Base-by-base conservation (phyloP, 495 filamentous ascomycete genomes). In the Trichoderma reesei region DNA sequence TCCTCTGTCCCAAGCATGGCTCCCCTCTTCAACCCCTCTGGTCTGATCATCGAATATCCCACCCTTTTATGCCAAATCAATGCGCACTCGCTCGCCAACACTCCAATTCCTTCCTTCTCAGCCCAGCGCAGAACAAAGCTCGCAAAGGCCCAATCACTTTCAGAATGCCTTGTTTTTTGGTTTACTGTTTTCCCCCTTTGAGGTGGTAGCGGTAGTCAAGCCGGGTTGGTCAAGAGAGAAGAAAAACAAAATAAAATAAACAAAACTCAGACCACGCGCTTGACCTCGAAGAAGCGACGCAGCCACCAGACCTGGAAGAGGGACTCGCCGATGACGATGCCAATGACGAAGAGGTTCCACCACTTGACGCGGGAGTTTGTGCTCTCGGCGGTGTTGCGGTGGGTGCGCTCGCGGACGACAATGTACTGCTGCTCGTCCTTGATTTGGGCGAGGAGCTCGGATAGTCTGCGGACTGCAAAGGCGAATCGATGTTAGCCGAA, bases 271-370 rank as follows among this genome's bases (percentile, higher is more conserved):
- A 74, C 70, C 18, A 73, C 71, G 34, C 72, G 68, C 67, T 74
- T 74, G 42, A 96, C 93, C 89, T 98, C 94, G 73, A 98, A 98
- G 80, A 98, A 98, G 71, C 95, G 80, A 82, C 96, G 93, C 75
- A 98, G 73, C 90, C 94, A 98, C 94, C 95, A 98, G 66, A 98
- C 95, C 78, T 98, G 94, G 82, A 98, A 98, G 61, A 97, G 79
- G 70, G 91, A 91, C 80, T 96, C 90, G 56, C 89, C 94, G 65
- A 94, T 81, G 59, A 98, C 83, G 63, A 98, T 88, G 61, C 86
- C 84, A 64, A 98, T 82, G 76, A 98, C 92, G 77, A 98, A 98
- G 66, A 98, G 84, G 73, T 92, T 97, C 95, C 95, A 98, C 94
- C 94, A 98, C 78, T 98, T 98, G 65, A 98, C 94, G 63, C 94